Percentiles rank a stretch among this genome's conserved stretches.
Conservation (phyloP, 768 basidiomycete species). For the Glaciozyma martinii region DNA sequence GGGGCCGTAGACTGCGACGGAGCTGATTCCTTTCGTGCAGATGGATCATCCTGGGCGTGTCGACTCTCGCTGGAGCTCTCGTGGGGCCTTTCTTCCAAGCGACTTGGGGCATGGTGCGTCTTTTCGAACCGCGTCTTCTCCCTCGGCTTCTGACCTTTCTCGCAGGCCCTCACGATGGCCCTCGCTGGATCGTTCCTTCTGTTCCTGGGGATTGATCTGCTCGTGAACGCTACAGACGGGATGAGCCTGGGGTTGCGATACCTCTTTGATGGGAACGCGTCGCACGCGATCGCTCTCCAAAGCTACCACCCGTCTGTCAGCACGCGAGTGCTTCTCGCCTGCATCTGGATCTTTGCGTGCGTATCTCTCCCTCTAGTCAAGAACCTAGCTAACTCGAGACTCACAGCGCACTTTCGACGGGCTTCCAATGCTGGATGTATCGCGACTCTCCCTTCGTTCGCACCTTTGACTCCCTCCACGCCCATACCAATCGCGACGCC, state of each 20-base stretch:
- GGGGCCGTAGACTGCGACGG: no score
- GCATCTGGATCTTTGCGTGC: conserved; percentile 1
- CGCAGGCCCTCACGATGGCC: conserved; percentile 6
- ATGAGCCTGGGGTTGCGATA: conserved; percentile 4
- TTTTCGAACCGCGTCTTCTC: no score
- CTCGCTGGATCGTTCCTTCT: conserved; percentile 4
- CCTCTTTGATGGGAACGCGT: conserved; percentile 1
- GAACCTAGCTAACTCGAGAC: no score
- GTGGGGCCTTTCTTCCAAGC: background rate
- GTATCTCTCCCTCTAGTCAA: no score
- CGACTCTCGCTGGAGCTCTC: background rate
- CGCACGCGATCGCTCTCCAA: background rate
- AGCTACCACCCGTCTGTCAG: background rate
- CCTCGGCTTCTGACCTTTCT: background rate
- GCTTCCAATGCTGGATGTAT: no score
- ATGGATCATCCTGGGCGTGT: conserved; percentile 3
- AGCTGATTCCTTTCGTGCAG: background rate
- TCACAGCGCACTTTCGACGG: no score
- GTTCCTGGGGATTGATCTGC: conserved; percentile 8
- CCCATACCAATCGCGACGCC: no score
- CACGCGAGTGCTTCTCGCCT: conserved; percentile 3
- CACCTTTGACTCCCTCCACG: no score
- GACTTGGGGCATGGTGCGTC: conserved; percentile 2
- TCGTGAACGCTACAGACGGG: conserved; percentile 2
- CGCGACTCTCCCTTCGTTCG: no score